Percentiles rank a stretch among this genome's conserved stretches.
phyloP scores from a whole-genome alignment of 129 eudicot genomes.

The Kitagawia praeruptora region DNA sequence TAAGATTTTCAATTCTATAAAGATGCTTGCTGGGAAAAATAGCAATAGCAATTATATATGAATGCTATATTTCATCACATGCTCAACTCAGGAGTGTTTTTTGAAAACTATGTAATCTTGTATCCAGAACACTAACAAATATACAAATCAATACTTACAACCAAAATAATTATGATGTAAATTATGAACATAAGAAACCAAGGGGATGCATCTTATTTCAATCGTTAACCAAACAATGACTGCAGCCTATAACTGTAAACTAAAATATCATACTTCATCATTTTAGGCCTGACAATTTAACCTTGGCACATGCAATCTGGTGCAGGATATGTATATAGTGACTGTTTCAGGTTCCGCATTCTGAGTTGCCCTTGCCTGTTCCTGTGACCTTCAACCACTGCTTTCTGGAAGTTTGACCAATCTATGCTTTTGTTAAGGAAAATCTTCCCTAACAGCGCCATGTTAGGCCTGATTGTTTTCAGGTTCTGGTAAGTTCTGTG shows the following conservation, averaged over 20 bases:
- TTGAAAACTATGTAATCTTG: background rate
- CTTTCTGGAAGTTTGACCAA: conserved; percentile 66
- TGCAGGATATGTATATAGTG: conserved; percentile 83
- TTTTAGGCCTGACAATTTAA: conserved; percentile 14
- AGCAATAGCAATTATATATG: no score
- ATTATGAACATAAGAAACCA: conserved; percentile 14
- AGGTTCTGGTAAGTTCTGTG: conserved; percentile 62
- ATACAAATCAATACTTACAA: conserved; percentile 12
- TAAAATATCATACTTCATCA: conserved; percentile 11
- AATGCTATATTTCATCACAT: conserved; percentile 11
- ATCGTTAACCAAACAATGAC: conserved; percentile 11
- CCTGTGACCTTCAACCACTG: conserved; percentile 67
- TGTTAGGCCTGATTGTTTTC: conserved; percentile 88
- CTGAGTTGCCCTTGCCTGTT: conserved; percentile 71
- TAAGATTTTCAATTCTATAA: no score
- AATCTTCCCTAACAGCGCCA: conserved; percentile 74
- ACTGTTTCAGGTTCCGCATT: conserved; percentile 55
- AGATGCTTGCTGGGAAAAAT: no score
- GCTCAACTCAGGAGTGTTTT: background rate
- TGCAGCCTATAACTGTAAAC: background rate
- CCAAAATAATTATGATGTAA: background rate
- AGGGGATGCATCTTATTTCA: conserved; percentile 22
- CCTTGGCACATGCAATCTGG: conserved; percentile 95
- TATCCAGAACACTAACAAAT: conserved; percentile 14
- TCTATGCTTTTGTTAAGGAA: conserved; percentile 64